Percentiles rank a stretch among this genome's conserved stretches.
These are phyloP conservation scores for Colletotrichum incanum DNA, from an alignment of 2,329 filamentous ascomycete genomes.

Conservation along the genomic window DNA sequence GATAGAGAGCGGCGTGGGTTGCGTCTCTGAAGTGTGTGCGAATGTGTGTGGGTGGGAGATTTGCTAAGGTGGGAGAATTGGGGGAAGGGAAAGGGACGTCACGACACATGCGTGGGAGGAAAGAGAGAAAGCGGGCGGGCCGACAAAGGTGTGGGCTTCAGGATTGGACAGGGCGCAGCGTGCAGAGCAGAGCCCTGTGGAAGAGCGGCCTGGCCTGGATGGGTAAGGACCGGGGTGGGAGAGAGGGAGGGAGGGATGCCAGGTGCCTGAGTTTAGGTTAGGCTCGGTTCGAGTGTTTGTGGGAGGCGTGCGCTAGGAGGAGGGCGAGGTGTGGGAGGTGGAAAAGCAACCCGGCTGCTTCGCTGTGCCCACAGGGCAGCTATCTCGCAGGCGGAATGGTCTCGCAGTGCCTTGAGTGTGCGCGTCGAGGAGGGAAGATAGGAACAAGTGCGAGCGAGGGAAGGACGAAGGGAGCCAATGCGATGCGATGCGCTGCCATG, in stretches of 20 bases:
- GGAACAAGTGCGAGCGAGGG: conserved; percentile 41
- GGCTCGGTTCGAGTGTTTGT: conserved; percentile 30
- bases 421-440: too few species aligned
- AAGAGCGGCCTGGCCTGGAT: neutral
- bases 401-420: too few species aligned
- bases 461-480: conserved; percentile 46
- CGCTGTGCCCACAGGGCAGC: neutral
- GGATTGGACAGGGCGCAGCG: neutral
- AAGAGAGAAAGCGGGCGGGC: conserved; percentile 36
- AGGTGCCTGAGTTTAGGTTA: conserved; percentile 34
- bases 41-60: conserved; percentile 27
- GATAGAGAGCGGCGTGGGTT: conserved; percentile 30
- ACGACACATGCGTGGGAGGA: conserved; percentile 25
- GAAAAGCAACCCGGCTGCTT: neutral
- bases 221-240: neutral
- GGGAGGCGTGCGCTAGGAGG: conserved; percentile 19
- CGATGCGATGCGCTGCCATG: conserved; percentile 25
- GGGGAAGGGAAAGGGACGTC: conserved; percentile 33
- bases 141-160: conserved; percentile 9
- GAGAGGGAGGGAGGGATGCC: neutral
- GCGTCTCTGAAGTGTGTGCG: conserved; percentile 18
- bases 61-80: conserved; percentile 22
- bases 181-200: neutral
- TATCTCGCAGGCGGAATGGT: neutral
- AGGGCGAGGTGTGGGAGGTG: conserved; percentile 1